Evolutionary conservation across 768 basidiomycete genomes (phyloP).

Genomic region (Psilocybe subaeruginosa): DNA sequence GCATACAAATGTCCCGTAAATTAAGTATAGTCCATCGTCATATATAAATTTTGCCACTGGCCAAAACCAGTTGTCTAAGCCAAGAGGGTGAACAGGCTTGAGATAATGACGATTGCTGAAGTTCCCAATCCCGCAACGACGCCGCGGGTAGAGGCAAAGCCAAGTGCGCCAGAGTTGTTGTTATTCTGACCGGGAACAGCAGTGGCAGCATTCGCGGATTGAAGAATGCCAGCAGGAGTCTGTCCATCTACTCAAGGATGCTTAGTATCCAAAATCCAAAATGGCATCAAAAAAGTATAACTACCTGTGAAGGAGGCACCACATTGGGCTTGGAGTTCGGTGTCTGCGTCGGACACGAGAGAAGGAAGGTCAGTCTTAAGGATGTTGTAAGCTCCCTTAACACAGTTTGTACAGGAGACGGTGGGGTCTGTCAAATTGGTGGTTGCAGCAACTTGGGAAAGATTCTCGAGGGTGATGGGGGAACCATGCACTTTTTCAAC

Average conservation of each 20-base stretch:
- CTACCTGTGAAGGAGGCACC: constrained; percentile 57
- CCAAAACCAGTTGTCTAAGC: constrained; percentile 23
- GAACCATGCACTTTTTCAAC: constrained; percentile 44
- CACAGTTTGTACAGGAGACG: constrained; percentile 55
- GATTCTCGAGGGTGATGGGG: constrained; percentile 36
- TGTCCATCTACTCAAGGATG: constrained; percentile 35
- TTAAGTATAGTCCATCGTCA: background rate
- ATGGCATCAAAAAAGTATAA: constrained; percentile 16
- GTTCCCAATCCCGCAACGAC: constrained; percentile 27
- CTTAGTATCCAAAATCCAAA: background rate
- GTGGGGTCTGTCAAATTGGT: constrained; percentile 22
- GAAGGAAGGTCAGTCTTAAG: constrained; percentile 37
- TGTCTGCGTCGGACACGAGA: constrained; percentile 27
- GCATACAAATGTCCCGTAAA: too few relatives aligned
- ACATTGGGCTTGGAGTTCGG: constrained; percentile 41
- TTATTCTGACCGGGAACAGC: constrained; percentile 9
- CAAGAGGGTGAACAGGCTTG: constrained; percentile 36
- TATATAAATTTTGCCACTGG: background rate
- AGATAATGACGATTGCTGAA: constrained; percentile 32
- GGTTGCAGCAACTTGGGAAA: constrained; percentile 22
- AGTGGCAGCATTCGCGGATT: constrained; percentile 32
- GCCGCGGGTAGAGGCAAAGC: constrained; percentile 14
- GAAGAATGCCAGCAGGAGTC: constrained; percentile 35
- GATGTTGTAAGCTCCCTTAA: constrained; percentile 54
- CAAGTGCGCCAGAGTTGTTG: constrained; percentile 21